Conservation (phyloP, 345 rosid species). For the Aquilaria yunnanensis region DNA sequence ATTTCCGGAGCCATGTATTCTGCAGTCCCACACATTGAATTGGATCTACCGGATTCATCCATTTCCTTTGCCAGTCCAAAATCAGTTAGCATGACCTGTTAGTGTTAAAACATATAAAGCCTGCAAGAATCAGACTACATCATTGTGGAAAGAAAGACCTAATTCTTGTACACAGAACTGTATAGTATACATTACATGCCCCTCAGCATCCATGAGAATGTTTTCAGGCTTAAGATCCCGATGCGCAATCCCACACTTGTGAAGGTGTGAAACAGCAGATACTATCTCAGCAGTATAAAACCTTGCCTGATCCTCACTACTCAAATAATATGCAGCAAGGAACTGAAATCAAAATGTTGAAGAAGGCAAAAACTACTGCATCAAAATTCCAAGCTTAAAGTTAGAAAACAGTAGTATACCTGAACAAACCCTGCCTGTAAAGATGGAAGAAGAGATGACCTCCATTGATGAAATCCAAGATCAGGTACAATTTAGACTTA, state of each 20-base stretch:
- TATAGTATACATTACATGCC: conserved; percentile 44
- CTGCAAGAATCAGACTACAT: conserved; percentile 1
- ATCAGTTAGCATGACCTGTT: conserved; percentile 65
- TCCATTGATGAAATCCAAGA: conserved; percentile 68
- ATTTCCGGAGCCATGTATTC: conserved; percentile 85
- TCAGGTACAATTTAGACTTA: conserved; percentile 62
- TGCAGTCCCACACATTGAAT: conserved; percentile 70
- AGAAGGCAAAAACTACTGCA: neutral
- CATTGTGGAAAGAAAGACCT: neutral
- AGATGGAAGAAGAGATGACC: conserved; percentile 80
- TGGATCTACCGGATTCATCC: conserved; percentile 55
- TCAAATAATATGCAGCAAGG: conserved; percentile 6
- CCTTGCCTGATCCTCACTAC: conserved; percentile 74
- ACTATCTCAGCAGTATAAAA: conserved; percentile 70
- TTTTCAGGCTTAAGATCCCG: conserved; percentile 83
- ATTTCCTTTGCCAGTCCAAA: conserved; percentile 75
- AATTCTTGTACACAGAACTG: conserved; percentile 7
- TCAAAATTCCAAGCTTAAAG: neutral
- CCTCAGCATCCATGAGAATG: conserved; percentile 58
- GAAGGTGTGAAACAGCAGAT: conserved; percentile 75
- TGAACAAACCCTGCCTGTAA: conserved; percentile 59
- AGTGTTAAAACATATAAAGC: neutral
- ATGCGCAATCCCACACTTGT: conserved; percentile 56
- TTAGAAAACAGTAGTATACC: conserved; percentile 24
- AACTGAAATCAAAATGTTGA: conserved; percentile 13